Evolutionary conservation across 805 yeast species (phyloP).

Genomic region (Metschnikowia peoriensis): DNA sequence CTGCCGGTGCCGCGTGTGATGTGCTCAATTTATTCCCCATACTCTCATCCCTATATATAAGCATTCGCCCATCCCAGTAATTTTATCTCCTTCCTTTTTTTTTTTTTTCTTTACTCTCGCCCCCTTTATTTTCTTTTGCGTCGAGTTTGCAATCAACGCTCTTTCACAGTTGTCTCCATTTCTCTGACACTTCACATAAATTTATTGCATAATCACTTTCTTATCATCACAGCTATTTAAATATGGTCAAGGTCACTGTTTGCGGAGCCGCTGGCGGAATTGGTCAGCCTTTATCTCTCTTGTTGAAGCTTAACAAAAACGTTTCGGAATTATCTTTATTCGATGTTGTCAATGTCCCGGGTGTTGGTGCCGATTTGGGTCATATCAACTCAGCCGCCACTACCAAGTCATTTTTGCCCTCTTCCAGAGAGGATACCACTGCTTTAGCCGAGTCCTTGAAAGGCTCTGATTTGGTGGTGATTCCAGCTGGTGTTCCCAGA

Average conservation of each 20-base stretch:
- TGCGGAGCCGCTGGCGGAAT: conserved; percentile 94
- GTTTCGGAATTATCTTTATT: conserved; percentile 69
- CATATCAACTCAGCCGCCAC: conserved; percentile 73
- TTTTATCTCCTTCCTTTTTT: background rate
- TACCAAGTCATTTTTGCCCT: conserved; percentile 61
- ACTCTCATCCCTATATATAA: conserved; percentile 12
- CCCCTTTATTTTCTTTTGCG: background rate
- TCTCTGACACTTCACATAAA: background rate
- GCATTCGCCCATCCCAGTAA: conserved; percentile 2
- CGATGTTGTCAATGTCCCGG: conserved; percentile 82
- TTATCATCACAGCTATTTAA: too few species aligned
- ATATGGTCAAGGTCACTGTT: conserved; percentile 70
- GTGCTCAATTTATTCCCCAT: conserved; percentile 5
- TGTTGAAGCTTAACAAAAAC: conserved; percentile 66
- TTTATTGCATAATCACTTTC: background rate
- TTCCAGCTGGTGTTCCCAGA: conserved; percentile 90
- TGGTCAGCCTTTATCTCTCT: conserved; percentile 86
- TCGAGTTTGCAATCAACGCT: background rate
- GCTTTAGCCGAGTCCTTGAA: conserved; percentile 45
- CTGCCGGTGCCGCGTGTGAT: background rate
- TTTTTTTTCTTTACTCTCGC: background rate
- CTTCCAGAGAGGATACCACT: conserved; percentile 46
- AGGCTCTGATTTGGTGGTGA: conserved; percentile 48
- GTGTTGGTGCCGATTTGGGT: conserved; percentile 85
- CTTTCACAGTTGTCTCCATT: background rate